Evolutionary conservation across 2,329 filamentous ascomycete species (phyloP), one percentile per base, ranked within the genome.

Genomic region (Apiospora pterosperma): DNA sequence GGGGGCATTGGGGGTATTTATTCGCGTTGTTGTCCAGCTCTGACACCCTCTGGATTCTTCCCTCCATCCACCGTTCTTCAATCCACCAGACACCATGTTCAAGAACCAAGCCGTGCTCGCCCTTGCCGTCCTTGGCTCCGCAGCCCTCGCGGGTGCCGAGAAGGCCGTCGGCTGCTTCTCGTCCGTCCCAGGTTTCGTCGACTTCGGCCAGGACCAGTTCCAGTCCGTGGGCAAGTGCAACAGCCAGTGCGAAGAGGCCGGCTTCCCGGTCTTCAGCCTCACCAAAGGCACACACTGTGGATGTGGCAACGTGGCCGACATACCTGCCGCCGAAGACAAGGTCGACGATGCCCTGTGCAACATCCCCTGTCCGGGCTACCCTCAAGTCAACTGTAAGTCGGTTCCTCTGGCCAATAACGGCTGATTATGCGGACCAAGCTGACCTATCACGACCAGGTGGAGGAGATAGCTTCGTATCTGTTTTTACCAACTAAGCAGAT

Each of bases 141-240:
- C 31, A 10, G 25, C 31, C 48, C 31, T 34, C 48, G 48, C 48
- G 7, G 19, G 19, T 10, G 19, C 31, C 14, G 48, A 34, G 5
- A 28, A 31, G 41, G n/a, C 41, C 25, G 31, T 58, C 19, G 48
- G 48, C 48, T 58, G 48, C 48, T 58, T 58, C 48, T 21, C 25
- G 48, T 34, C 12, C 25, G 25, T 34, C 19, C 10, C 28, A 16
- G 23, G 48, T 12, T 34, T 31, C 12, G 48, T 31, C 25, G 23
- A 58, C 8, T 16, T 28, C 25, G 48, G 48, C 48, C 25, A 6
- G 5, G 10, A 10, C 48, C 16, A 11, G 2, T 58, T 58, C 25
- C 48, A 58, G 48, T 28, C 48, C 14, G 25, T 28, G 23, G 48
- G 48, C 25, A 23, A 8, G 48, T 58, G 48, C 31, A 7, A 58